A percentile compares a stretch with the other conserved stretches of the same genome.
Conservation (phyloP, 768 basidiomycete species). For the Tulasnella sp. region DNA sequence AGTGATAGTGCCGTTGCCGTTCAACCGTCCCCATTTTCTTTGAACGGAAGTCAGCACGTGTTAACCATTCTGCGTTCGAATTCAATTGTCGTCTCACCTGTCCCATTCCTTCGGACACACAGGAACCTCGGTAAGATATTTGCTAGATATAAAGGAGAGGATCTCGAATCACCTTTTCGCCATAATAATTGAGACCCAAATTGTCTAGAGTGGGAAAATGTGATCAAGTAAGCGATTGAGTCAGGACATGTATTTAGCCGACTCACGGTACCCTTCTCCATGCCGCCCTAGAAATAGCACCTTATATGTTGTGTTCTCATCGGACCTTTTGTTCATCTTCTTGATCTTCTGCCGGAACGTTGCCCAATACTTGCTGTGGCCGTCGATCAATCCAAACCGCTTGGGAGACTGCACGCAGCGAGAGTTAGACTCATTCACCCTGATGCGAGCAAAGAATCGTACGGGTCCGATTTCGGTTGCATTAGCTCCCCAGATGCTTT, state of each 20-base stretch:
- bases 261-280: conserved; percentile 68
- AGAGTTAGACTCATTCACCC: conserved; percentile 18
- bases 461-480: conserved; percentile 31
- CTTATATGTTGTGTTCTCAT: conserved; percentile 49
- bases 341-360: conserved; percentile 43
- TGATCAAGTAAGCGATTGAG: not conserved
- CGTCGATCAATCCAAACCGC: conserved; percentile 58
- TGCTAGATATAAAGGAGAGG: not conserved
- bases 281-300: conserved; percentile 64
- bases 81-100: too few relatives aligned
- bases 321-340: conserved; percentile 45
- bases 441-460: not conserved
- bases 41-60: not conserved
- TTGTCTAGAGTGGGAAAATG: conserved; percentile 46
- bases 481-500: conserved; percentile 39
- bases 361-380: conserved; percentile 48
- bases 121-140: not conserved
- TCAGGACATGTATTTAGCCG: not conserved
- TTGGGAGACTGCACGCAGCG: conserved; percentile 45
- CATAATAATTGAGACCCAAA: conserved; percentile 57
- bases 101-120: conserved; percentile 48
- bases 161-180: conserved; percentile 38
- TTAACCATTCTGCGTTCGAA: too few relatives aligned
- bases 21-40: conserved; percentile 27
- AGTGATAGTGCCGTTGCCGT: conserved; percentile 58